A percentile compares a stretch with the other conserved stretches of the same genome.
Conservation (phyloP, 2,329 filamentous ascomycete genomes). For the Cadophora malorum region DNA sequence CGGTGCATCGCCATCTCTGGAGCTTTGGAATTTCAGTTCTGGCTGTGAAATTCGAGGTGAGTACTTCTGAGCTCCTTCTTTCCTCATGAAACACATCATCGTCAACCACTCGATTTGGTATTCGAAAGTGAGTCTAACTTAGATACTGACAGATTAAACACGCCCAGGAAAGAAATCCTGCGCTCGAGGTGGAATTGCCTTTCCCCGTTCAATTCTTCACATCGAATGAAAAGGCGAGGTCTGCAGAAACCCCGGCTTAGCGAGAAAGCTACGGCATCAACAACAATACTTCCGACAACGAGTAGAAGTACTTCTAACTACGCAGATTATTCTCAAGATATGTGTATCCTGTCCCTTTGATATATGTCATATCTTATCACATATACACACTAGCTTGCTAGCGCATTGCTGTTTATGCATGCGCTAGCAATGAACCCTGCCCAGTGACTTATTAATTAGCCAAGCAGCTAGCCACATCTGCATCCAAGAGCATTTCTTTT, state of each 20-base stretch:
- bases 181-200: neutral
- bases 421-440: neutral
- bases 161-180: neutral
- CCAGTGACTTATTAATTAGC: conserved; percentile 3
- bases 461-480: neutral
- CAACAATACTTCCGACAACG: neutral
- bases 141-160: neutral
- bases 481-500: neutral
- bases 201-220: neutral
- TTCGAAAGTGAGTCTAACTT: neutral
- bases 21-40: no score
- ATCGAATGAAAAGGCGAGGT: neutral
- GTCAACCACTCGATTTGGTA: neutral
- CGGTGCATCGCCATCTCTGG: no score
- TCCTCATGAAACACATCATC: neutral
- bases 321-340: neutral
- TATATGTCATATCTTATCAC: neutral
- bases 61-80: neutral
- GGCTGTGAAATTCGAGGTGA: neutral
- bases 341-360: neutral
- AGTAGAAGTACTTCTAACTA: neutral
- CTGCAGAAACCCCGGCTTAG: neutral
- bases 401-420: neutral
- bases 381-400: neutral
- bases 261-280: conserved; percentile 7